phyloP scores from a whole-genome alignment of 2,329 filamentous ascomycete species.

The Cryphonectria japonica region DNA sequence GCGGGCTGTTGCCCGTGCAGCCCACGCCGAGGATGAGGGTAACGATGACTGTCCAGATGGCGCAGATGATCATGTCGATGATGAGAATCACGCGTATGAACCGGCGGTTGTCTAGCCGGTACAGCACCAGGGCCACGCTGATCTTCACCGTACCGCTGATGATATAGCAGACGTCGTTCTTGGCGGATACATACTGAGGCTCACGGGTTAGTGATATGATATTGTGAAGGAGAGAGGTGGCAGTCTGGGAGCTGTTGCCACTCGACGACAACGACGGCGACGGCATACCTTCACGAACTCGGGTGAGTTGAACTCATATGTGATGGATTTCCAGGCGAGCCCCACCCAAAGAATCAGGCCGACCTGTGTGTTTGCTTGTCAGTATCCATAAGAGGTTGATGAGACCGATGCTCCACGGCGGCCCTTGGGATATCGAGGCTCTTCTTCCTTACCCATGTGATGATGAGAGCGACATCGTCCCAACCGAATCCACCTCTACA shows the following conservation, averaged over 20 bases:
- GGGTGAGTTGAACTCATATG: not conserved
- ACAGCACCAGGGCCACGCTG: conserved; percentile 26
- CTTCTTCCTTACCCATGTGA: conserved; percentile 23
- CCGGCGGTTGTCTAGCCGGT: conserved; percentile 24
- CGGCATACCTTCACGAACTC: conserved; percentile 3
- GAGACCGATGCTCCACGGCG: not conserved
- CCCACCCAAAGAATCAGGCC: conserved; percentile 19
- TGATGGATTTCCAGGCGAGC: conserved; percentile 7
- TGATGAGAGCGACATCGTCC: conserved; percentile 25
- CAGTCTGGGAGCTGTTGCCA: not conserved
- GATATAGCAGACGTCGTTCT: conserved; percentile 25
- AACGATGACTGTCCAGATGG: conserved; percentile 20
- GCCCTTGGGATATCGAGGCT: not conserved
- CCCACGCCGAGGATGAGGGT: conserved; percentile 24
- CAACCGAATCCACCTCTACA: conserved; percentile 26
- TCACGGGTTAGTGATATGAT: not conserved
- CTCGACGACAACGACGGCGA: not conserved
- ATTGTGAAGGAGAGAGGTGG: not conserved
- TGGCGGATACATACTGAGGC: conserved; percentile 19
- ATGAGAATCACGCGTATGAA: conserved; percentile 19
- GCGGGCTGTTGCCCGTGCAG: conserved; percentile 14
- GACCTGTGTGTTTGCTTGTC: not conserved
- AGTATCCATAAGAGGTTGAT: not conserved
- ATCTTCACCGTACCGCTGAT: conserved; percentile 26
- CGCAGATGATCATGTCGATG: conserved; percentile 22